Conservation (phyloP, 2,329 filamentous ascomycete species). For the Thielaviopsis musarum region DNA sequence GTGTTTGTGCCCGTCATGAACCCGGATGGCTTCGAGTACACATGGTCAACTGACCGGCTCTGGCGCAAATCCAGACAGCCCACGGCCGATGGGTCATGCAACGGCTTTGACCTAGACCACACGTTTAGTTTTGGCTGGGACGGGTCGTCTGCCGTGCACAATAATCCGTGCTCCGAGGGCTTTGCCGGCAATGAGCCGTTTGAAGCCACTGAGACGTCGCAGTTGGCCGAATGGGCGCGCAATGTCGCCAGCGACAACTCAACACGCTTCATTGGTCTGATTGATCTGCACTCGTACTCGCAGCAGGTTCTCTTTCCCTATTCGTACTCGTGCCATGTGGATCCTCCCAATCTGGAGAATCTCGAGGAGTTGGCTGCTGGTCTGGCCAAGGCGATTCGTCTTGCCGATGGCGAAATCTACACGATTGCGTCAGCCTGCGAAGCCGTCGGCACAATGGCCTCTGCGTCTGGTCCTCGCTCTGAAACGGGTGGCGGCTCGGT, state of each 20-base stretch:
- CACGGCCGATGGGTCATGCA: conserved; percentile 68
- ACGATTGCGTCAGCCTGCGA: conserved; percentile 74
- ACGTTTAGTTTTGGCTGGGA: conserved; percentile 79
- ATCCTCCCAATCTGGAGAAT: conserved; percentile 78
- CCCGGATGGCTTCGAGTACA: conserved; percentile 87
- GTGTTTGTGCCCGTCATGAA: conserved; percentile 81
- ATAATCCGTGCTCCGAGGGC: conserved; percentile 78
- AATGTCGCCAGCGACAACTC: conserved; percentile 58
- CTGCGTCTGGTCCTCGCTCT: conserved; percentile 27
- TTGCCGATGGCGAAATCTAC: conserved; percentile 61
- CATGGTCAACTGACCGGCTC: conserved; percentile 77
- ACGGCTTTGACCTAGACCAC: conserved; percentile 77
- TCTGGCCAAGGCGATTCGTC: conserved; percentile 72
- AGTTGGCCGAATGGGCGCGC: conserved; percentile 65
- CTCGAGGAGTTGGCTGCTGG: conserved; percentile 79
- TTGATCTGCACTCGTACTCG: conserved; percentile 90
- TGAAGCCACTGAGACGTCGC: conserved; percentile 60
- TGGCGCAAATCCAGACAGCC: conserved; percentile 91
- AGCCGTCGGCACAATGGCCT: conserved; percentile 24
- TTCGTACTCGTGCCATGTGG: conserved; percentile 60
- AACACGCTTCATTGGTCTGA: conserved; percentile 61
- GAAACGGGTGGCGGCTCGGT: conserved; percentile 70
- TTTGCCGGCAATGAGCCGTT: conserved; percentile 75
- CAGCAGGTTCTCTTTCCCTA: conserved; percentile 92
- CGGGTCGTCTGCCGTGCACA: conserved; percentile 36